Evolutionary conservation across 768 basidiomycete species (phyloP).

Genomic region (Lactarius vividus): DNA sequence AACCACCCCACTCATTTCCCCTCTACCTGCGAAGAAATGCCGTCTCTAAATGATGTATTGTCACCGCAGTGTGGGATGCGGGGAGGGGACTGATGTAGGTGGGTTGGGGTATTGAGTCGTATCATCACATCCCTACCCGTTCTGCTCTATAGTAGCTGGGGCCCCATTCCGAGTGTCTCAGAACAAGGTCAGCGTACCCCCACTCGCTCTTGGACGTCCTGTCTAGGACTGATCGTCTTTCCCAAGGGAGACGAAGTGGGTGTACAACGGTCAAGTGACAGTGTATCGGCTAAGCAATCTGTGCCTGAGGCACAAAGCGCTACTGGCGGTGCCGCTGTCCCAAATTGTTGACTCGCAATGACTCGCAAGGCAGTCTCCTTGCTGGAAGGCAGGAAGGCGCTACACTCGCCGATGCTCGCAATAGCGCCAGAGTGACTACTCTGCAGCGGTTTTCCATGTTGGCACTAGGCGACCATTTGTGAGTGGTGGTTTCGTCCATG

Average conservation of each 20-base stretch:
- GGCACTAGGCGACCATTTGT: not conserved
- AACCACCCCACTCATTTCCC: slow-evolving; percentile 6
- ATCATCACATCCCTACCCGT: not conserved
- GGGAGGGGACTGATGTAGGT: not conserved
- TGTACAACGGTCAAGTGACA: not conserved
- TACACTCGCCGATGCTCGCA: not conserved
- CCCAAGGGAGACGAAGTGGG: not conserved
- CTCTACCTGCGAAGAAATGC: not conserved
- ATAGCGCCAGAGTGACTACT: not conserved
- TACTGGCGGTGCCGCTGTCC: not conserved
- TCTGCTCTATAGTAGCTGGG: not conserved
- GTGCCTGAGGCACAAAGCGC: not conserved
- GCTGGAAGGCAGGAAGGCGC: not conserved
- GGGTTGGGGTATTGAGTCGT: not conserved
- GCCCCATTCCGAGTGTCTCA: not conserved
- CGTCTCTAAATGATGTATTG: slow-evolving; percentile 1
- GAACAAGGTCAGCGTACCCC: not conserved
- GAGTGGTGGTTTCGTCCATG: slow-evolving; percentile 20
- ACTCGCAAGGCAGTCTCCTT: not conserved
- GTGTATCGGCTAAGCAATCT: not conserved
- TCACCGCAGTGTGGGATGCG: slow-evolving; percentile 6
- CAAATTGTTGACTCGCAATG: not conserved
- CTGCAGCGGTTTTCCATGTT: slow-evolving; percentile 4
- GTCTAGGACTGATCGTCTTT: not conserved
- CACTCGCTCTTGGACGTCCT: not conserved